Evolutionary conservation across 176 grass and related monocot species (phyloP), one percentile per base, ranked within the genome.

Genomic region (Avena insularis): DNA sequence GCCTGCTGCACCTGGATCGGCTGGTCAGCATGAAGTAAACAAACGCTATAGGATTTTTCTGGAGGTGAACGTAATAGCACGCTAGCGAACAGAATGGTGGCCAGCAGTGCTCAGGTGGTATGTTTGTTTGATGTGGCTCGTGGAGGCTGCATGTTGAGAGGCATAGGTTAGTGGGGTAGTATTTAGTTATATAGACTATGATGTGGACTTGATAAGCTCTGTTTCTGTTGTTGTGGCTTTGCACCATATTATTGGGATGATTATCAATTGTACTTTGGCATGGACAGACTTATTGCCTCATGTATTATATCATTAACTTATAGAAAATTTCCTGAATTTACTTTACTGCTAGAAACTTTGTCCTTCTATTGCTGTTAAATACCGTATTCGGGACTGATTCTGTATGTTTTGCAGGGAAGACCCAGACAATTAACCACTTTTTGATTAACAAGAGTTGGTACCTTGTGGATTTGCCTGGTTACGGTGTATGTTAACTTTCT

Each of bases 371-470:
- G 31, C 51, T 43, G 20, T 19, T 79, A 43, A 80, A 23, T 50
- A 48, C 45, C 3, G 4, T 81, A 79, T 85, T 5, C 7, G 6
- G 13, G 54, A 61, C 19, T 79, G 47, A 79, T 69, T 54, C 11
- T 68, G 7, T 83, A 75, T 79, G 11, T 89, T 87, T 33, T 70
- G 33, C 90, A 98, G 94, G 90, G 46, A 98, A 96, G 91, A 96
- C 92, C 45, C 97, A 95, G 73, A 88, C 93, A 38, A 96, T 98
- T 86, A 98, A 98, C 88, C 94, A 96, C 75, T 96, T 96, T 86
- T 82, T 98, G 89, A 84, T 98, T 79, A 96, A 96, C 85, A 98
- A 94, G 61, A 94, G 92, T 77, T 98, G 94, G 94, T 98, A 96
- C 79, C 84, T 98, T 88, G 94, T 94, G 25, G 97, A 98, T 91